Evolutionary conservation across 257 asterid genomes (phyloP).

Genomic region (Solanum sejunctum): DNA sequence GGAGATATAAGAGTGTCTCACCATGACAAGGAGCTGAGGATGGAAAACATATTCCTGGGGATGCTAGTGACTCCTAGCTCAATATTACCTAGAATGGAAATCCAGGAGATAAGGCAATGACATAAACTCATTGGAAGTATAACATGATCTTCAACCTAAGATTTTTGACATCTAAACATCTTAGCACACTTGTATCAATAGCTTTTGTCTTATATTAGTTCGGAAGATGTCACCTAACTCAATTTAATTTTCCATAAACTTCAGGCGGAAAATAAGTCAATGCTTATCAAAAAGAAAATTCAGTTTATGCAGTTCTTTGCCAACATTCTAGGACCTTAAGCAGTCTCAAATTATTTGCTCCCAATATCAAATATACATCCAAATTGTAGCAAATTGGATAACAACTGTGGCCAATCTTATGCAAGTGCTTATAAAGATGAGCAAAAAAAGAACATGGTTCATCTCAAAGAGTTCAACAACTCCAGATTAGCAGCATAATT

Average conservation of each 20-base stretch:
- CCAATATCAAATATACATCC: background rate
- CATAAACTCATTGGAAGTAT: background rate
- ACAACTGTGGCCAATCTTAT: background rate
- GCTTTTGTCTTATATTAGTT: background rate
- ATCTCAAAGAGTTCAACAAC: background rate
- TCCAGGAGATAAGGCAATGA: conserved; percentile 9
- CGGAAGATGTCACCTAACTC: background rate
- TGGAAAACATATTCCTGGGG: conserved; percentile 31
- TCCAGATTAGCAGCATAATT: background rate
- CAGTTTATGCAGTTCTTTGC: background rate
- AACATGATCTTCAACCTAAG: background rate
- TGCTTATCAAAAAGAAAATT: background rate
- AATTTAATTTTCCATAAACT: background rate
- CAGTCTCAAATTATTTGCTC: background rate
- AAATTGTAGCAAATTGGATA: background rate
- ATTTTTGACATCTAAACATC: background rate
- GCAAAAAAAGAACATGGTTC: background rate
- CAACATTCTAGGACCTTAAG: background rate
- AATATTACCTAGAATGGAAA: conserved; percentile 38
- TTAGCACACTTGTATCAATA: background rate
- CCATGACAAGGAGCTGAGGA: conserved; percentile 63
- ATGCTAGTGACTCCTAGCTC: conserved; percentile 40
- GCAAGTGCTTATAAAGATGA: background rate
- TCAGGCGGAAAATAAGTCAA: background rate
- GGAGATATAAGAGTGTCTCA: conserved; percentile 16